These are phyloP conservation scores for Micractinium sp. DNA, from an alignment of 139 green algal genomes.

Conservation along the genomic window DNA sequence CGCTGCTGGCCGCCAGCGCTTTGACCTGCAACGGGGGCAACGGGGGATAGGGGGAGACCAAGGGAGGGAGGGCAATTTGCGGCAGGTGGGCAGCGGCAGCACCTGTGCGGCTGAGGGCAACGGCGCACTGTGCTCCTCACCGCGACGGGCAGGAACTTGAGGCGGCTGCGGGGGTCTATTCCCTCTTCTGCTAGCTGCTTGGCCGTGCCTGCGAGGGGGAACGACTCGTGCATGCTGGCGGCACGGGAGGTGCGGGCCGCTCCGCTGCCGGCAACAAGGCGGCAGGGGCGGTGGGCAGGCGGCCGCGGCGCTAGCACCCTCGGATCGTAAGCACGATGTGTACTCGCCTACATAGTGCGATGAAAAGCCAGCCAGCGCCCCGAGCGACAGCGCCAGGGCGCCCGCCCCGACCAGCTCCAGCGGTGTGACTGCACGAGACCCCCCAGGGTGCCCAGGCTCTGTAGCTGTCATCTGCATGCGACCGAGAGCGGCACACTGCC, in stretches of 20 bases:
- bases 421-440: background rate
- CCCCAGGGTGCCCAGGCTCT: background rate
- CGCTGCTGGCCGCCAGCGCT: slow-evolving; percentile 38
- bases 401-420: slow-evolving; percentile 15
- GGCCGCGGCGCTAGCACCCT: background rate
- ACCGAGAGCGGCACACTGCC: too few relatives aligned
- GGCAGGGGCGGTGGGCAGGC: too few relatives aligned
- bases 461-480: too few relatives aligned
- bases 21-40: slow-evolving; percentile 27
- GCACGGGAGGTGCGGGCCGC: background rate
- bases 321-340: background rate
- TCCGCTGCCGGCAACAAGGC: background rate
- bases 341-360: slow-evolving; percentile 18
- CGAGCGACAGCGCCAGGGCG: background rate
- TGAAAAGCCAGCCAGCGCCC: slow-evolving; percentile 4
- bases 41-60: background rate
- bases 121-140: background rate
- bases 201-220: slow-evolving; percentile 23
- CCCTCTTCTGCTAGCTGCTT: slow-evolving; percentile 57
- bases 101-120: background rate
- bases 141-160: slow-evolving; percentile 50
- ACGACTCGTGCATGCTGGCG: background rate
- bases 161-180: slow-evolving; percentile 39
- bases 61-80: background rate
- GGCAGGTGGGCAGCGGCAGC: background rate